Conservation (phyloP, 2,329 filamentous ascomycete genomes). For the Cercospora nicotianae region DNA sequence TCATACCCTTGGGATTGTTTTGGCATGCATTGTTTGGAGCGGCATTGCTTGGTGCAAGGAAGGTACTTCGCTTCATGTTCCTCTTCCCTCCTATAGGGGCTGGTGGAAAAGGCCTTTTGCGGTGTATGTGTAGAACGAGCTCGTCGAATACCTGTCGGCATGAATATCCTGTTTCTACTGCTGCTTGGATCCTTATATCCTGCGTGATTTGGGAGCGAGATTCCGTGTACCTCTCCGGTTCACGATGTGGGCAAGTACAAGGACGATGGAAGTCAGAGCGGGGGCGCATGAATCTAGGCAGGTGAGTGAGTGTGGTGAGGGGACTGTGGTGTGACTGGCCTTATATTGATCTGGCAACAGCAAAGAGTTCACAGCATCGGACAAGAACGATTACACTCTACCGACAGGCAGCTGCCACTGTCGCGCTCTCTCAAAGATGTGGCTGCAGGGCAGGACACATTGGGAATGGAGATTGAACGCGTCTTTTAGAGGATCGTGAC, state of each 20-base stretch:
- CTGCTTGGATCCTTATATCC: neutral
- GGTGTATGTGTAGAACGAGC: neutral
- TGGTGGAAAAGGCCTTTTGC: neutral
- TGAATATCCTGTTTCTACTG: neutral
- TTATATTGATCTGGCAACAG: too few species aligned
- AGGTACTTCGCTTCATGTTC: neutral
- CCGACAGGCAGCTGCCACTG: too few species aligned
- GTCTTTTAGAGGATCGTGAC: too few species aligned
- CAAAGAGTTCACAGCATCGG: too few species aligned
- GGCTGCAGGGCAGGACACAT: too few species aligned
- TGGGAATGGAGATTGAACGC: too few species aligned
- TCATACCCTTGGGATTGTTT: constrained; percentile 1
- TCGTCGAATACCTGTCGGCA: neutral
- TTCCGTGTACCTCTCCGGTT: neutral
- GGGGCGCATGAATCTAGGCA: neutral
- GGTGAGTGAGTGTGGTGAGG: too few species aligned
- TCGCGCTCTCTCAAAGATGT: too few species aligned
- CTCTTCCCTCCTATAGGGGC: neutral
- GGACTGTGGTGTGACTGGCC: too few species aligned
- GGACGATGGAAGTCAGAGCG: neutral
- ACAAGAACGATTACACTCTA: too few species aligned
- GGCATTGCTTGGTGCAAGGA: constrained; percentile 7
- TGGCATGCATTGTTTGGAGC: neutral
- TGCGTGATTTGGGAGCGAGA: neutral
- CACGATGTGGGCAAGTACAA: neutral